Conservation (phyloP, 2,329 filamentous ascomycete genomes). For the Sphaerulina vaccinii region DNA sequence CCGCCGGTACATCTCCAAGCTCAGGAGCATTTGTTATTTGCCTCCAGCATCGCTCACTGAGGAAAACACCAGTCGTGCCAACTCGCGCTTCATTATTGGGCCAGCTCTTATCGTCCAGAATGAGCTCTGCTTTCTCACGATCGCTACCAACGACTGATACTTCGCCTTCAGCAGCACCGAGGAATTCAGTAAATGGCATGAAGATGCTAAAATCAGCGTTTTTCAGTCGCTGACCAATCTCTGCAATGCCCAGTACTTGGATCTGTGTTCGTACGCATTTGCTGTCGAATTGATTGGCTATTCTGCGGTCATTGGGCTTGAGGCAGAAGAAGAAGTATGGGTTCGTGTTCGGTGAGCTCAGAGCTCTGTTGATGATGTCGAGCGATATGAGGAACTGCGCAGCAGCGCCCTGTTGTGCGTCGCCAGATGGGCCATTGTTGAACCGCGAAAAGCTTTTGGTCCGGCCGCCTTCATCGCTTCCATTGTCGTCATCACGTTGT, state of each 20-base stretch:
- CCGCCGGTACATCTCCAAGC: conserved; percentile 52
- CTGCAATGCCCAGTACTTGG: conserved; percentile 92
- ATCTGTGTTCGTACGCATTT: conserved; percentile 95
- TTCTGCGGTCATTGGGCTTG: conserved; percentile 94
- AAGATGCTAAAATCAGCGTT: conserved; percentile 96
- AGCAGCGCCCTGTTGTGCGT: conserved; percentile 77
- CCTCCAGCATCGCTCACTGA: conserved; percentile 94
- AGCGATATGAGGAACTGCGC: conserved; percentile 88
- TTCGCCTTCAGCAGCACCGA: conserved; percentile 82
- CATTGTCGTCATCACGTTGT: conserved; percentile 48
- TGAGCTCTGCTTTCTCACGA: conserved; percentile 82
- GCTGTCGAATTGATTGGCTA: conserved; percentile 98
- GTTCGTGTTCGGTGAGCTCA: conserved; percentile 80
- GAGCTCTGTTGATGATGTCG: conserved; percentile 84
- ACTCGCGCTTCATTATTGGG: conserved; percentile 85
- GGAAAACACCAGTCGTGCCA: conserved; percentile 88
- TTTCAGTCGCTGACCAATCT: conserved; percentile 89
- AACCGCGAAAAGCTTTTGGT: conserved; percentile 38
- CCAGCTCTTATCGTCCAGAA: conserved; percentile 93
- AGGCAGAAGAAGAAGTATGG: conserved; percentile 95
- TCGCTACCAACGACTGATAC: conserved; percentile 87
- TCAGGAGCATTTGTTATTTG: conserved; percentile 78
- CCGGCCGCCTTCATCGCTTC: conserved; percentile 35
- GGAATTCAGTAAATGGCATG: conserved; percentile 91
- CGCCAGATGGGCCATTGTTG: conserved; percentile 30